Evolutionary conservation across 257 asterid species (phyloP).

Genomic region (Primulina huaijiensis): DNA sequence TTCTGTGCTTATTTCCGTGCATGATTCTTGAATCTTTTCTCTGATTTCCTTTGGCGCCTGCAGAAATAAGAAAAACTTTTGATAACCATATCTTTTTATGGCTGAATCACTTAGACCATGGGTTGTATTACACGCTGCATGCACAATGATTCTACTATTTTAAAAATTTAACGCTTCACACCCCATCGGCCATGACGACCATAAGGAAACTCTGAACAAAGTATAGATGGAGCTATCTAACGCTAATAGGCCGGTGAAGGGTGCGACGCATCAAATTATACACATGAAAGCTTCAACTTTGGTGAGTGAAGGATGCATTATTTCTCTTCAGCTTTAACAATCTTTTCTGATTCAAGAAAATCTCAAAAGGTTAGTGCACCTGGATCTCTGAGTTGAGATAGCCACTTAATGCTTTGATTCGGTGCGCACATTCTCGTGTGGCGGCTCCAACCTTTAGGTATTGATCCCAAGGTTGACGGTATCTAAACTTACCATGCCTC

Average conservation of each 20-base stretch:
- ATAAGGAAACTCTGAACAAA: no score
- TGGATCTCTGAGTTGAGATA: slow-evolving; percentile 22
- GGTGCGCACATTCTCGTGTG: slow-evolving; percentile 31
- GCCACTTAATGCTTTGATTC: slow-evolving; percentile 27
- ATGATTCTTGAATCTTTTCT: slow-evolving; percentile 31
- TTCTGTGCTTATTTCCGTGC: slow-evolving; percentile 37
- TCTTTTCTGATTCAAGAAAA: neutral
- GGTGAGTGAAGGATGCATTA: no score
- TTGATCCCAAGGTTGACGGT: slow-evolving; percentile 38
- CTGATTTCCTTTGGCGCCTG: slow-evolving; percentile 27
- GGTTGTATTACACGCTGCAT: neutral
- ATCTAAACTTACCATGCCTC: slow-evolving; percentile 27
- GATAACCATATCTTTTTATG: no score
- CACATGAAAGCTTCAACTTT: no score
- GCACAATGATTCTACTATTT: no score
- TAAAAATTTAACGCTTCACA: no score
- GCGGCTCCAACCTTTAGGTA: slow-evolving; percentile 30
- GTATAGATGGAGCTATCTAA: no score
- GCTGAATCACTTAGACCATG: neutral
- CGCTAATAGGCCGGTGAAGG: no score
- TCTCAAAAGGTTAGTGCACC: slow-evolving; percentile 6
- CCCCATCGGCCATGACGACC: no score
- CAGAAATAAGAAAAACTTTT: neutral
- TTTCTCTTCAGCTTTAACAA: no score
- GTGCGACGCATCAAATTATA: no score